Evolutionary conservation across 257 asterid genomes (phyloP).

Genomic region (Knoxia roxburghii): DNA sequence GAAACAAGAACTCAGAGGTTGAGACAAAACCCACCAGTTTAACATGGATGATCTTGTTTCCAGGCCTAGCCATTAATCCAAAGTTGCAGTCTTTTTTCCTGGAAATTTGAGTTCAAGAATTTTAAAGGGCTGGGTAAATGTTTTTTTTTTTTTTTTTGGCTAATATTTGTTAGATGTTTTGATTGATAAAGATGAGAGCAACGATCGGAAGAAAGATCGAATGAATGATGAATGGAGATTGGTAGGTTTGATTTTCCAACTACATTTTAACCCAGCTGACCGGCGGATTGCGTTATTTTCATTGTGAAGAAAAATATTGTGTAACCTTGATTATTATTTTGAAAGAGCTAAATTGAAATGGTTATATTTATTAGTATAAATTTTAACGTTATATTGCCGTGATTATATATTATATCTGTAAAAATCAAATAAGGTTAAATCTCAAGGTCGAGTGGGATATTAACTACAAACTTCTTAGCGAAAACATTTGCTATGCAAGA

Average conservation of each 20-base stretch:
- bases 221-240: not conserved
- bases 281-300: conserved; percentile 1
- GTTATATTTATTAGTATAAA: too few species aligned
- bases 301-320: not conserved
- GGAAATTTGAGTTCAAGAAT: not conserved
- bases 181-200: not conserved
- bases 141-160: not conserved
- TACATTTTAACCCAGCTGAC: not conserved
- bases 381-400: too few species aligned
- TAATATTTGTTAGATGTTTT: not conserved
- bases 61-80: conserved; percentile 16
- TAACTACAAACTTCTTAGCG: too few species aligned
- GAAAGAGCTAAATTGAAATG: too few species aligned
- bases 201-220: too few species aligned
- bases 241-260: conserved; percentile 9
- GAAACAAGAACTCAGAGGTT: not conserved
- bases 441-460: too few species aligned
- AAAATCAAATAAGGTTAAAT: too few species aligned
- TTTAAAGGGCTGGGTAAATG: not conserved
- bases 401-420: too few species aligned
- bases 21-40: conserved; percentile 14
- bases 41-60: conserved; percentile 18
- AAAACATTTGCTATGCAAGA: too few species aligned
- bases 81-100: not conserved
- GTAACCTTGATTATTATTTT: not conserved